Evolutionary conservation across 345 rosid genomes (phyloP), one percentile per base, ranked within the genome.

Genomic region (rapeseed (Brassica napus)): DNA sequence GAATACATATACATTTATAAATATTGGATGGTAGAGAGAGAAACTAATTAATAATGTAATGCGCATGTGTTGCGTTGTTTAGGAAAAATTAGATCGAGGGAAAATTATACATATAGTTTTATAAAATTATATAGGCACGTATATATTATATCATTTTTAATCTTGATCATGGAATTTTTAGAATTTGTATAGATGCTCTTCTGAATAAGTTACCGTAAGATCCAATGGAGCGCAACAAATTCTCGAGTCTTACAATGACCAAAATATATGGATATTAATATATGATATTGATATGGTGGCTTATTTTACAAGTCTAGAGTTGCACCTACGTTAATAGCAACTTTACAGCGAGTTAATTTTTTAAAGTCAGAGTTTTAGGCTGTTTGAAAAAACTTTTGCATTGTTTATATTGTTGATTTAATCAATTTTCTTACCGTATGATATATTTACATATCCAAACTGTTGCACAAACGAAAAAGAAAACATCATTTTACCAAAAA

Each of bases 1-100:
- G 0, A 37, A 6, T 52, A 8, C 1, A 15, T 9, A 57, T 4
- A 31, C 14, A 44, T 60, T 35, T 57, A 65, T 72, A 65, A 21
- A 73, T 65, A 32, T 32, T 32, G 57, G 55, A 69, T 77, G 61
- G 11, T 18, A 18, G 6, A 8, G 42, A 65, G 44, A 66, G 11
- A 73, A 62, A 42, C 28, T 2, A 6, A 34, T n/a, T 28, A 79
- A 72, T 72, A 73, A 66, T 79, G 62, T 65, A 73, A 57, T 79
- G 78, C 69, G 35, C 47, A 79, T 73, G 82, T 73, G 74, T 68
- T 73, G 74, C 65, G 24, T 67, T 73, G 57, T 73, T 44, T 47
- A 52, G 3, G 70, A 79, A 79, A 68, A 73, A 79, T 61, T 73
- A n/a, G 65, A 8, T 18, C 8, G 58, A 52, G 42, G 14, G 1